phyloP scores from a whole-genome alignment of 768 basidiomycete genomes.

The Termitomyces titanicus region DNA sequence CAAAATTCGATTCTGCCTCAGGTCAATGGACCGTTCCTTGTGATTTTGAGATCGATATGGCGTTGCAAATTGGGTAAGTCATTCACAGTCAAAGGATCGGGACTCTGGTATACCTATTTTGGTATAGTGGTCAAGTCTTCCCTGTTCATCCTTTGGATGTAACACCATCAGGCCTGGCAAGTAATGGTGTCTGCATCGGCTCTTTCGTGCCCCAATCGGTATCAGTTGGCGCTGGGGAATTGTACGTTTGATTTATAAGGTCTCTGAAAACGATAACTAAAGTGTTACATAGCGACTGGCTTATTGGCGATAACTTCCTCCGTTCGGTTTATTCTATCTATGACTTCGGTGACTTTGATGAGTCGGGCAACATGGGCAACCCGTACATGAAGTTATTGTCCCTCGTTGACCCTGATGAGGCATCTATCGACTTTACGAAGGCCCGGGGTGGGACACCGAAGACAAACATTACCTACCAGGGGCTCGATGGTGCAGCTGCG shows the following conservation, averaged over 20 bases:
- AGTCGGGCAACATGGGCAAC: slow-evolving; percentile 60
- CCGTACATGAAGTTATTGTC: slow-evolving; percentile 78
- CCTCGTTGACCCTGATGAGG: slow-evolving; percentile 63
- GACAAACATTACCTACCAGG: slow-evolving; percentile 67
- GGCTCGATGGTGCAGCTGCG: slow-evolving; percentile 39
- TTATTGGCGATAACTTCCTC: slow-evolving; percentile 79
- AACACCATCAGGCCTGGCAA: slow-evolving; percentile 45
- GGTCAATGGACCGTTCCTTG: slow-evolving; percentile 78
- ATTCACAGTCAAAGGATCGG: not conserved
- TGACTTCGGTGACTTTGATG: slow-evolving; percentile 78
- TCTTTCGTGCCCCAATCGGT: slow-evolving; percentile 68
- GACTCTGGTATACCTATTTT: slow-evolving; percentile 1
- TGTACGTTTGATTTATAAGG: slow-evolving; percentile 39
- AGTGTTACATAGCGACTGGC: slow-evolving; percentile 60
- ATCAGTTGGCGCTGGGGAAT: slow-evolving; percentile 58
- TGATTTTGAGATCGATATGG: slow-evolving; percentile 69
- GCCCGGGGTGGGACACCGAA: slow-evolving; percentile 61
- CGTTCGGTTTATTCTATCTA: slow-evolving; percentile 82
- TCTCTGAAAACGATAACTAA: not conserved
- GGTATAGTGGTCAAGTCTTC: slow-evolving; percentile 60
- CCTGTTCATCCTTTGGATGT: slow-evolving; percentile 82
- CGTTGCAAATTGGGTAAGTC: slow-evolving; percentile 71
- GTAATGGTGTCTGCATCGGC: slow-evolving; percentile 53
- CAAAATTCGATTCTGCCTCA: slow-evolving; percentile 44
- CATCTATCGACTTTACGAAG: slow-evolving; percentile 67